Base-by-base conservation (phyloP, 257 asterid species). In the Solanum appendiculatum region DNA sequence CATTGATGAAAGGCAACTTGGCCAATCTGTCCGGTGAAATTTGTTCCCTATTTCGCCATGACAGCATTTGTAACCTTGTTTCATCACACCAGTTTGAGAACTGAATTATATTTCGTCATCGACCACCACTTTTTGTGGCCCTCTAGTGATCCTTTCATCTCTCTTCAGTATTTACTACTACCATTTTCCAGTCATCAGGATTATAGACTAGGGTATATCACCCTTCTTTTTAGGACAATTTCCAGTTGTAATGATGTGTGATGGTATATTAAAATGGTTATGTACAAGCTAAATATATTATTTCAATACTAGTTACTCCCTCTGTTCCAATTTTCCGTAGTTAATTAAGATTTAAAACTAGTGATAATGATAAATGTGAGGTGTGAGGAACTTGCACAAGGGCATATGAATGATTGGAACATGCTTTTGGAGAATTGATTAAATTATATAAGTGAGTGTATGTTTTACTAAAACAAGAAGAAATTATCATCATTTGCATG, bases 1-100 rank as follows among this genome's bases (percentile, higher is more conserved):
- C 88, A 66, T 82, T 86, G 91, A 86, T 87, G 91, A 89, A 34
- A 91, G 88, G 88, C 88, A 63, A 25, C 68, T 72, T 84, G 48
- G 72, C 70, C 86, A 54, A 12, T 86, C 89, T 83, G 56, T 81
- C 88, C 85, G 87, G 90, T 75, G 84, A 88, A 89, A 88, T 83
- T 88, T 87, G 77, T 88, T 78, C 86, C 86, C 77, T 34, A 74
- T 81, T 51, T 88, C 40, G 39, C 58, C 87, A 33, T 31, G 75
- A 37, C 85, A 85, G 88, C 91, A 64, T 81, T 85, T 87, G 88
- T 85, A 85, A 87, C 68, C 87, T 81, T 86, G 75, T 81, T 85
- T 75, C 83, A 40, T 85, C 73, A 46, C 4, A 54, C 8, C 64
- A 69, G 86, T 83, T 69, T 87, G 84, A 77, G 69, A n/a, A 74